Evolutionary conservation across 305 asterid species (phyloP), one percentile per base, ranked within the genome.

Genomic region (Rubia peregrina): DNA sequence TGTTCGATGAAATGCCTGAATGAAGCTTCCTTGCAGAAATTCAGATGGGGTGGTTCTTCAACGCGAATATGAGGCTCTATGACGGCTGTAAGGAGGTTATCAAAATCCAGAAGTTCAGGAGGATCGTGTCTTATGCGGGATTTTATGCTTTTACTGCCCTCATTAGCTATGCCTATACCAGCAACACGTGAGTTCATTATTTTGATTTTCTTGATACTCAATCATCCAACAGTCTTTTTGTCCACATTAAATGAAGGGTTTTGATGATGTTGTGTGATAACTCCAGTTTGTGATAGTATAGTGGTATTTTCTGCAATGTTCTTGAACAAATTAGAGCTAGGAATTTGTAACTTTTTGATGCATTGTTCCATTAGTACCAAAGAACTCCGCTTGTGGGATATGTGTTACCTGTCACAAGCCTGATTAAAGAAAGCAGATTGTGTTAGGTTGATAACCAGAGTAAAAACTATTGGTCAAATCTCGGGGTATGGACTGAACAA

Each of bases 81-180:
- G 86, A 88, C 13, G 87, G 84, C 38, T 87, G 87, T 81, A 78
- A 77, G 24, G 95, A 90, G 43, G 79, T 92, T 81, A 73, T 87
- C 78, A 92, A 85, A 81, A 89, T 92, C 74, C 98, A 92, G 87
- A 92, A 86, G 79, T 87, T 92, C 71, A 81, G 97, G 41, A 86
- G 98, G 75, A 17, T 77, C 21, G 96, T 90, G 61, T 88, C 95
- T 6, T 92, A 86, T 70, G 73, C 97, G 68, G 93, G 90, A 49
- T 90, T 92, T 79, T 92, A 71, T 84, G 77, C 90, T 75, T 90
- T 90, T 22, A 69, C 75, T 72, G 73, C 91, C 5, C 83, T 82
- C 75, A 71, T 90, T 76, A 83, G 77, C 87, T 92, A 81, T 75
- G 89, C 85, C 43, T 87, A 90, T 88, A 83, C 89, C 64, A 92